phyloP scores from a whole-genome alignment of 225 moss, liverwort and hornwort genomes.

The Straminergon stramineum region DNA sequence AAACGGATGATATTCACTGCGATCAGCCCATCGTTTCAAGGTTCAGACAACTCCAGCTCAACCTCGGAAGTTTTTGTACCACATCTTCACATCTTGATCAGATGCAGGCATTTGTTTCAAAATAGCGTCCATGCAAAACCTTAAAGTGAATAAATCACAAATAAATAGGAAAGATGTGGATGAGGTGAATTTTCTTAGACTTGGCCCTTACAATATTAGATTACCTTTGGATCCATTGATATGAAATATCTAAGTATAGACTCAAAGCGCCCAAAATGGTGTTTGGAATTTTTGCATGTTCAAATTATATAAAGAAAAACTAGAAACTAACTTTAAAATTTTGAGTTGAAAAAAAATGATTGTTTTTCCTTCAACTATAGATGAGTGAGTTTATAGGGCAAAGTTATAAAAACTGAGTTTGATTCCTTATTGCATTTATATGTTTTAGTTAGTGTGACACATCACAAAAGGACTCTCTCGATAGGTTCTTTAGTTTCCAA shows the following conservation, averaged over 20 bases:
- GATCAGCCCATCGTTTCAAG: too few species aligned
- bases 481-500: too few species aligned
- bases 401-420: not conserved
- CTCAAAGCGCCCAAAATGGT: not conserved
- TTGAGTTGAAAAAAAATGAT: not conserved
- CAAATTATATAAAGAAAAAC: not conserved
- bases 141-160: not conserved
- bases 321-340: not conserved
- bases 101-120: not conserved
- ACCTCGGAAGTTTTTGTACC: too few species aligned
- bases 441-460: too few species aligned
- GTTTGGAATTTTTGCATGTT: too few species aligned
- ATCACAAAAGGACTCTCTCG: too few species aligned
- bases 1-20: too few species aligned
- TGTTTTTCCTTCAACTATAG: not conserved
- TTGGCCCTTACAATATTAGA: not conserved
- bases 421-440: too few species aligned
- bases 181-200: not conserved
- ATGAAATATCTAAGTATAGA: not conserved
- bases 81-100: too few species aligned
- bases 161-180: not conserved
- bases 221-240: not conserved
- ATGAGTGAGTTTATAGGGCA: not conserved
- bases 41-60: too few species aligned
- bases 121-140: not conserved